Percentiles rank a stretch among this genome's conserved stretches.
phyloP scores from a whole-genome alignment of 768 basidiomycete genomes.

The Fomitopsis serialis region DNA sequence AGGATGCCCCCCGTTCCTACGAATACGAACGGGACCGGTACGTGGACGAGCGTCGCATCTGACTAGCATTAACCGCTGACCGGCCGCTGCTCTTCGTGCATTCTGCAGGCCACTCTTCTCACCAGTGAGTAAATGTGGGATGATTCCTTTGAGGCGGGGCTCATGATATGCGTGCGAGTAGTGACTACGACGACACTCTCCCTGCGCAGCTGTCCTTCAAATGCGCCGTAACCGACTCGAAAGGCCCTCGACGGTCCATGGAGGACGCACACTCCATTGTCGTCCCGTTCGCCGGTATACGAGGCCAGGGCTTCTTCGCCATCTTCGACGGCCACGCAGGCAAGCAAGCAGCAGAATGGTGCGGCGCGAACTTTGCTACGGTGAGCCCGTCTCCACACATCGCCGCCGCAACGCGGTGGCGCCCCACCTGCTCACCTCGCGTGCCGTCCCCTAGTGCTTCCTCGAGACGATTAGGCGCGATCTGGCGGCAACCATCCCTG shows the following conservation, averaged over 20 bases:
- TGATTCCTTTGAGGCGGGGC: neutral
- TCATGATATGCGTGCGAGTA: neutral
- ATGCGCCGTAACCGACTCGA: slow-evolving; percentile 72
- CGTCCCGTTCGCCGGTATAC: slow-evolving; percentile 85
- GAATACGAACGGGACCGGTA: slow-evolving; percentile 4
- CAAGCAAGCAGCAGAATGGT: slow-evolving; percentile 99
- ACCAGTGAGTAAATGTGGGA: neutral
- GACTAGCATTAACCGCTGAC: neutral
- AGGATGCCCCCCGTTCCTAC: slow-evolving; percentile 8
- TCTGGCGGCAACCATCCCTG: slow-evolving; percentile 63
- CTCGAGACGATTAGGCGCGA: slow-evolving; percentile 63
- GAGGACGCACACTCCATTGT: slow-evolving; percentile 97
- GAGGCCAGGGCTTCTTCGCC: slow-evolving; percentile 97
- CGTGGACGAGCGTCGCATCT: neutral
- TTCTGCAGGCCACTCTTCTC: neutral
- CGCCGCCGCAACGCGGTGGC: neutral
- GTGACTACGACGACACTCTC: slow-evolving; percentile 3
- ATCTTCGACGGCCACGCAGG: slow-evolving; percentile 99
- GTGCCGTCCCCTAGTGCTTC: slow-evolving; percentile 40
- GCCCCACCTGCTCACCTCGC: slow-evolving; percentile 4
- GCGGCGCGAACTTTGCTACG: slow-evolving; percentile 93
- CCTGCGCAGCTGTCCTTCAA: slow-evolving; percentile 27
- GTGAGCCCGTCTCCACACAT: slow-evolving; percentile 33
- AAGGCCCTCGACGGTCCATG: slow-evolving; percentile 88
- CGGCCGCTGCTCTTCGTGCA: neutral